phyloP scores from a whole-genome alignment of 2,329 filamentous ascomycete species.

The Fusarium pininemorale region DNA sequence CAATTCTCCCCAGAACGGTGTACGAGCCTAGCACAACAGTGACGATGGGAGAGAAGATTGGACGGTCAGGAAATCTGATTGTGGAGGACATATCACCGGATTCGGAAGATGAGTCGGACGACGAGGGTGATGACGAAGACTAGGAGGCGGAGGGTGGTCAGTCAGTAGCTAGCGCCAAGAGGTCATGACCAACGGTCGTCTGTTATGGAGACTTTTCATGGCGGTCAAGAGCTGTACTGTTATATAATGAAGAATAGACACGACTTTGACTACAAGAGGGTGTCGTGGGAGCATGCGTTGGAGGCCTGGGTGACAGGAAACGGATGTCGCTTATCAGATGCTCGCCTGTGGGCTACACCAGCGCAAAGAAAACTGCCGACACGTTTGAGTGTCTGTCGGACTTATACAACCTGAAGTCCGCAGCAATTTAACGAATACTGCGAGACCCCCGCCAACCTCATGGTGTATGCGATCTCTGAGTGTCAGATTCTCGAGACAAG shows the following conservation, averaged over 20 bases:
- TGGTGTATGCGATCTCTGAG: not conserved
- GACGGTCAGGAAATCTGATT: slow-evolving; percentile 85
- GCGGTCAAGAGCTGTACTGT: slow-evolving; percentile 18
- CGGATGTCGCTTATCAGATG: not conserved
- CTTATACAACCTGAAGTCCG: not conserved
- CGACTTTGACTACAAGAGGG: not conserved
- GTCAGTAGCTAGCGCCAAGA: slow-evolving; percentile 29
- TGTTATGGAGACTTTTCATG: slow-evolving; percentile 19
- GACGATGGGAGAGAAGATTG: slow-evolving; percentile 77
- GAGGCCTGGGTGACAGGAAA: not conserved
- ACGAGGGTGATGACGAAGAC: slow-evolving; percentile 42
- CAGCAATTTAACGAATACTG: not conserved
- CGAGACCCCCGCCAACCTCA: not conserved
- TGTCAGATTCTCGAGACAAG: not conserved
- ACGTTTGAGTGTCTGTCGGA: not conserved
- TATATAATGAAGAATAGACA: not conserved
- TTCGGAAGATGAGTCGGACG: slow-evolving; percentile 49
- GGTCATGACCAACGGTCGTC: slow-evolving; percentile 1
- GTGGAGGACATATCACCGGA: slow-evolving; percentile 70
- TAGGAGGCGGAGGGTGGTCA: slow-evolving; percentile 33
- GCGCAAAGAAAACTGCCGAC: not conserved
- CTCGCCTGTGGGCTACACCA: not conserved
- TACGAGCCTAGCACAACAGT: slow-evolving; percentile 74
- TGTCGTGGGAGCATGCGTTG: not conserved
- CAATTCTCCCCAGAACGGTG: slow-evolving; percentile 83